These are phyloP conservation scores for Candida freyschussii DNA, from an alignment of 1,139 yeast species.

Conservation along the genomic window DNA sequence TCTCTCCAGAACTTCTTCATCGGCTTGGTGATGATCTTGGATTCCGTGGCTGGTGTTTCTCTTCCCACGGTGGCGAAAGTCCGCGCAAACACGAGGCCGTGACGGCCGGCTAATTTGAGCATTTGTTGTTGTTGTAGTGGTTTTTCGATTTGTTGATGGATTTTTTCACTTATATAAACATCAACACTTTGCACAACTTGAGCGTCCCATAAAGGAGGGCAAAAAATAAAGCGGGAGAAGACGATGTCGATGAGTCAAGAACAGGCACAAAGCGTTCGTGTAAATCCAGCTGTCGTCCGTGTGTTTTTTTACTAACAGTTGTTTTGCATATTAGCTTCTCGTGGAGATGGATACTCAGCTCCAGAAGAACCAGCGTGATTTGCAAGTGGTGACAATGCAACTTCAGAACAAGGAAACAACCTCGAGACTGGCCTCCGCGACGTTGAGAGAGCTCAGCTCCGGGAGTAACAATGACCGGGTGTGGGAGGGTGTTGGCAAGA, in stretches of 20 bases:
- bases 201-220: no score
- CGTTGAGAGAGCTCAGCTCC: conserved; percentile 4
- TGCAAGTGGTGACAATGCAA: conserved; percentile 58
- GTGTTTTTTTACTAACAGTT: no score
- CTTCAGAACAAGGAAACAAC: conserved; percentile 14
- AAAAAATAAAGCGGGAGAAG: neutral
- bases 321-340: conserved; percentile 14
- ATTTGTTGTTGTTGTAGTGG: conserved; percentile 1
- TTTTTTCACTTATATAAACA: neutral
- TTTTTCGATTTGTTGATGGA: neutral
- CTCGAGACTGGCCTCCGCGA: conserved; percentile 5
- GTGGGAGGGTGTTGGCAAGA: conserved; percentile 85
- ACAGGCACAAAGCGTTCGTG: conserved; percentile 9
- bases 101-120: no score
- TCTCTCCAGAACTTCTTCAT: conserved; percentile 81
- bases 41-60: conserved; percentile 52
- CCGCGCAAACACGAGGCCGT: conserved; percentile 1
- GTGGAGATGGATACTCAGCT: conserved; percentile 61
- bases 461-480: conserved; percentile 39
- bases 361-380: conserved; percentile 57
- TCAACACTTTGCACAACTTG: no score
- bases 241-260: conserved; percentile 12
- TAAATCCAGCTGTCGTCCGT: no score
- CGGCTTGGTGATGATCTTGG: conserved; percentile 69
- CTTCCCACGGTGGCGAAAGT: conserved; percentile 20